Conservation (phyloP, 192 early-diverging fungal species). For the Kickxella alabastrina region DNA sequence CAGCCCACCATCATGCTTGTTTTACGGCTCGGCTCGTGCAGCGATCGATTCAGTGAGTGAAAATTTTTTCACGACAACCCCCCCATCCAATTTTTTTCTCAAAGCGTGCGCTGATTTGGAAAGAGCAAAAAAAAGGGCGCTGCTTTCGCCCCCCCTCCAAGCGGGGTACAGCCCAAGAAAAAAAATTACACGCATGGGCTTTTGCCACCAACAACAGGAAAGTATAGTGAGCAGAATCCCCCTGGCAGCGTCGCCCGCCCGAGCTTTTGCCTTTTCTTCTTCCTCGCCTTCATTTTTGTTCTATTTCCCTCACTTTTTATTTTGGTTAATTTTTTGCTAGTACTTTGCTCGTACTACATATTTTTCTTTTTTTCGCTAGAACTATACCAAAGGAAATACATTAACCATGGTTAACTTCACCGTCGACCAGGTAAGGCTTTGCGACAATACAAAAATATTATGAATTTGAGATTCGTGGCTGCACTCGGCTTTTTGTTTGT, state of each 20-base stretch:
- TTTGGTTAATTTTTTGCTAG: conserved; percentile 5
- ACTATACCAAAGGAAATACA: conserved; percentile 22
- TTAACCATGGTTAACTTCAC: conserved; percentile 53
- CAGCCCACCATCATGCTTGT: too few relatives aligned
- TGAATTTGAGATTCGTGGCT: neutral
- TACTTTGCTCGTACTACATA: conserved; percentile 9
- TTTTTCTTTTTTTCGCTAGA: conserved; percentile 9
- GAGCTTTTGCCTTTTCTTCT: neutral
- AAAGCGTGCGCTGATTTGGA: too few relatives aligned
- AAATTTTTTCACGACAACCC: conserved; percentile 4
- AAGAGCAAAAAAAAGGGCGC: too few relatives aligned
- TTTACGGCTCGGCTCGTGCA: conserved; percentile 3
- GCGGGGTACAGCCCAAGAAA: too few relatives aligned
- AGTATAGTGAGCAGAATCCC: neutral
- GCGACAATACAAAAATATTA: neutral
- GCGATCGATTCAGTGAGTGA: too few relatives aligned
- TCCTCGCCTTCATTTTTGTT: conserved; percentile 1
- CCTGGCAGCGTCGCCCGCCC: too few relatives aligned
- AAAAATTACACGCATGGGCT: too few relatives aligned
- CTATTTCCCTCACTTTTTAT: conserved; percentile 4
- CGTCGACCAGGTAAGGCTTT: conserved; percentile 49
- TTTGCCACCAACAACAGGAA: too few relatives aligned
- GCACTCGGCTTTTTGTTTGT: too few relatives aligned
- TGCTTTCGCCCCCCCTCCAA: too few relatives aligned
- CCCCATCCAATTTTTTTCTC: too few relatives aligned